A percentile compares a stretch with the other conserved stretches of the same genome.
phyloP scores from a whole-genome alignment of 1,284 basidiomycete species.

The Flammula alnicola region DNA sequence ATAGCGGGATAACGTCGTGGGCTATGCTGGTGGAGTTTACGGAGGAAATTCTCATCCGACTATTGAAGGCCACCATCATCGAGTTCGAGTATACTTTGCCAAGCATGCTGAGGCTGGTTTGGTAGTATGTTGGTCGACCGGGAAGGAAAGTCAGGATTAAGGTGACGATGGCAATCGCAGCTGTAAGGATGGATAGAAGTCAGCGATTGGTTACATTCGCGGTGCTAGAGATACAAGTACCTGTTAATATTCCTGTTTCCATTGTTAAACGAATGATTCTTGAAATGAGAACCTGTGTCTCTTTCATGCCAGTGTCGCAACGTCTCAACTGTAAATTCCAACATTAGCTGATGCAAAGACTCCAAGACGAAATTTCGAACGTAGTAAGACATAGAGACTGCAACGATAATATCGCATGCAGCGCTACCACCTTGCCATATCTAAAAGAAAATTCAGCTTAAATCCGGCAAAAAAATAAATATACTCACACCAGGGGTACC shows the following conservation, averaged over 20 bases:
- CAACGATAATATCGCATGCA: conserved; percentile 25
- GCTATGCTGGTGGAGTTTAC: conserved; percentile 6
- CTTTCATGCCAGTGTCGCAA: conserved; percentile 17
- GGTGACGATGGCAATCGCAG: conserved; percentile 31
- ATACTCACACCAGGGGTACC: conserved; percentile 24
- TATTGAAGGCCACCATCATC: conserved; percentile 35
- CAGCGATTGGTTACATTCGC: background rate
- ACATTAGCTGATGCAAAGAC: background rate
- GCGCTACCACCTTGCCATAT: conserved; percentile 28
- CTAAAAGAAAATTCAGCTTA: conserved; percentile 8
- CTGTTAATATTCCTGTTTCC: conserved; percentile 25
- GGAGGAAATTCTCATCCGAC: conserved; percentile 25
- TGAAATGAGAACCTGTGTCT: conserved; percentile 18
- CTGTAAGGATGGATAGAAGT: conserved; percentile 15
- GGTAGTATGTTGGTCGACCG: conserved; percentile 29
- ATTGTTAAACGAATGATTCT: conserved; percentile 25
- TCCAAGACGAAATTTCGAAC: conserved; percentile 9
- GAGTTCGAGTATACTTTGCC: conserved; percentile 37
- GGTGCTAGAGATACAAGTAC: conserved; percentile 2
- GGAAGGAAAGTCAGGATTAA: conserved; percentile 31
- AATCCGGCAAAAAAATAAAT: background rate
- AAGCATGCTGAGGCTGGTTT: conserved; percentile 30
- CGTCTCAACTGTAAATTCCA: conserved; percentile 14
- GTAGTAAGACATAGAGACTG: conserved; percentile 26
- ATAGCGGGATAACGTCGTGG: conserved; percentile 10